These are phyloP conservation scores for Waltiozyma sp. DNA, from an alignment of 1,139 yeast species.

Conservation along the genomic window DNA sequence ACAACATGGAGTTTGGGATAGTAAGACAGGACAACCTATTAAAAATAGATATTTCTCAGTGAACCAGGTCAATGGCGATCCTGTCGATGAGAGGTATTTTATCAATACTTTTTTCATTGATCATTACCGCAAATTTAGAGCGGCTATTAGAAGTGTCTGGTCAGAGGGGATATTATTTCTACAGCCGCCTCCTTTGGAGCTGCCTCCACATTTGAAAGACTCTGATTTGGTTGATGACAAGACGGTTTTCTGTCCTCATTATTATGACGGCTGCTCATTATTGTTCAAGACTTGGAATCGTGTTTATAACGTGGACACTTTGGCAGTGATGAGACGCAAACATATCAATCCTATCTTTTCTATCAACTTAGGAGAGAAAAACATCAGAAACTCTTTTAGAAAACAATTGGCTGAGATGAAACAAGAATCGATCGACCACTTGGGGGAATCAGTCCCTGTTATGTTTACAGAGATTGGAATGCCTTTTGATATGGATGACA, in stretches of 20 bases:
- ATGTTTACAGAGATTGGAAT: slow-evolving; percentile 92
- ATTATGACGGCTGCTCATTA: slow-evolving; percentile 85
- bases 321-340: slow-evolving; percentile 76
- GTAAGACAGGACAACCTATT: slow-evolving; percentile 26
- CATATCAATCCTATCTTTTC: slow-evolving; percentile 71
- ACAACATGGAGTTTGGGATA: slow-evolving; percentile 67
- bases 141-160: slow-evolving; percentile 33
- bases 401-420: slow-evolving; percentile 57
- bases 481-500: slow-evolving; percentile 89
- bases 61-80: slow-evolving; percentile 29
- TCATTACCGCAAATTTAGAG: slow-evolving; percentile 40
- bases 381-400: slow-evolving; percentile 60
- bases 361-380: slow-evolving; percentile 66
- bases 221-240: slow-evolving; percentile 48
- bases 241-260: slow-evolving; percentile 77
- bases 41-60: slow-evolving; percentile 37
- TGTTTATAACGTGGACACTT: slow-evolving; percentile 71
- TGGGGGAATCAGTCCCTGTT: slow-evolving; percentile 56
- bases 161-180: slow-evolving; percentile 48
- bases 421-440: slow-evolving; percentile 43
- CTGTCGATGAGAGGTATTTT: slow-evolving; percentile 46
- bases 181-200: slow-evolving; percentile 76
- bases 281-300: slow-evolving; percentile 82
- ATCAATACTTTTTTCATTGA: slow-evolving; percentile 52
- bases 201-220: slow-evolving; percentile 54